phyloP scores from a whole-genome alignment of 805 yeast genomes.

The Metschnikowia gelsemii region DNA sequence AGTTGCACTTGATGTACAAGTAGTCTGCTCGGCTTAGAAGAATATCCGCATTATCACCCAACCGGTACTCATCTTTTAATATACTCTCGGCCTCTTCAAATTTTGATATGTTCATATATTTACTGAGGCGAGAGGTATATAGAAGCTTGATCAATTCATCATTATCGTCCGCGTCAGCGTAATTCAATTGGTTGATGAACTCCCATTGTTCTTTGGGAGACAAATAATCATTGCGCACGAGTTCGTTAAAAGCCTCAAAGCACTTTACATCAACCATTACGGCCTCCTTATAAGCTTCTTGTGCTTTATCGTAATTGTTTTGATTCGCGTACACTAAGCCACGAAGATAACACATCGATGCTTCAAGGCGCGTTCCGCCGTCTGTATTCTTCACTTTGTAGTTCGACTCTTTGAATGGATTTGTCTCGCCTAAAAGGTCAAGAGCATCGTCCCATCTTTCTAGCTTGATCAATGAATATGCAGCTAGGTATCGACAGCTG shows the following conservation, averaged over 20 bases:
- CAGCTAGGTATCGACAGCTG: conserved; percentile 79
- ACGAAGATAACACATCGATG: conserved; percentile 80
- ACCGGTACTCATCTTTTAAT: conserved; percentile 67
- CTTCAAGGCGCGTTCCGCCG: conserved; percentile 84
- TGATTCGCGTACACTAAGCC: conserved; percentile 82
- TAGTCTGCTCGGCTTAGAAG: conserved; percentile 67
- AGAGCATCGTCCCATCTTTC: conserved; percentile 87
- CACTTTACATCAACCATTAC: conserved; percentile 85
- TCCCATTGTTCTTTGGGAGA: conserved; percentile 90
- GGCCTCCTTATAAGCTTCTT: conserved; percentile 84
- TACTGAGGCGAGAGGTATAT: conserved; percentile 74
- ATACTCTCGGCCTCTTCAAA: conserved; percentile 65
- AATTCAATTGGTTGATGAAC: conserved; percentile 59
- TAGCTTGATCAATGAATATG: conserved; percentile 66
- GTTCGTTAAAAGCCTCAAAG: conserved; percentile 85
- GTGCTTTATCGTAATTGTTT: conserved; percentile 82
- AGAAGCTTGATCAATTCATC: conserved; percentile 75
- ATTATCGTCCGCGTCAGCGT: conserved; percentile 73
- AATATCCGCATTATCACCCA: conserved; percentile 69
- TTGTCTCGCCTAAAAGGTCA: conserved; percentile 77
- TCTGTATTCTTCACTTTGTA: conserved; percentile 53
- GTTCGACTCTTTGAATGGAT: conserved; percentile 59
- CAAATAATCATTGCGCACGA: conserved; percentile 67
- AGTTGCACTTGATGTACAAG: conserved; percentile 72
- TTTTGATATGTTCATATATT: conserved; percentile 58